Percentiles rank a stretch among this genome's conserved stretches.
Evolutionary conservation across 2,329 filamentous ascomycete genomes (phyloP).

Genomic region (Parascedosporium putredinis): DNA sequence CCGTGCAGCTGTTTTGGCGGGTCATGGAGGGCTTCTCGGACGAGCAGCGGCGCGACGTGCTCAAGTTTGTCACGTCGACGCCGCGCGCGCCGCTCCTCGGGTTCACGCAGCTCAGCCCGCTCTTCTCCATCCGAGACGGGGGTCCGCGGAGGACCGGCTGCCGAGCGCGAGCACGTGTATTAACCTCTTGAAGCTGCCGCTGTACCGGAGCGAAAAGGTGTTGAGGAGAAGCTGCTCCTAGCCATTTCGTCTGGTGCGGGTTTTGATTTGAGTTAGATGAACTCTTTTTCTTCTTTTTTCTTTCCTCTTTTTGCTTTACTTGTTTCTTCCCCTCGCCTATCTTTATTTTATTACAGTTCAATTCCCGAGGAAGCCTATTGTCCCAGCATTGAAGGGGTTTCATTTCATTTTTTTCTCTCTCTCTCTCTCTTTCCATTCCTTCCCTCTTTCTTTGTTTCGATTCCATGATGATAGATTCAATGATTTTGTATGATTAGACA

Average conservation of each 20-base stretch:
- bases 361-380: too few species aligned
- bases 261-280: slow-evolving; percentile 63
- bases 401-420: too few species aligned
- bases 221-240: slow-evolving; percentile 78
- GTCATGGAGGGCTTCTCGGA: slow-evolving; percentile 72
- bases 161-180: slow-evolving; percentile 95
- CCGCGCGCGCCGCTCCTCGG: slow-evolving; percentile 82
- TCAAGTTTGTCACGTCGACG: slow-evolving; percentile 94
- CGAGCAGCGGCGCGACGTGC: slow-evolving; percentile 67
- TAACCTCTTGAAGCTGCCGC: slow-evolving; percentile 84
- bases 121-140: slow-evolving; percentile 83
- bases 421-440: background rate
- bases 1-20: slow-evolving; percentile 80
- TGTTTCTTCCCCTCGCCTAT: background rate
- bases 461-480: background rate
- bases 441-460: background rate
- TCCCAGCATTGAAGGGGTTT: too few species aligned
- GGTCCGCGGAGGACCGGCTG: slow-evolving; percentile 52
- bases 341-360: too few species aligned
- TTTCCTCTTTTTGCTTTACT: background rate
- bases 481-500: background rate
- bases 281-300: background rate
- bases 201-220: slow-evolving; percentile 56
- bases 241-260: slow-evolving; percentile 83
- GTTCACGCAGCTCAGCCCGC: slow-evolving; percentile 74